A percentile compares a stretch with the other conserved stretches of the same genome.
phyloP scores from a whole-genome alignment of 2,329 filamentous ascomycete genomes.

The Endoconidiophora polonica region DNA sequence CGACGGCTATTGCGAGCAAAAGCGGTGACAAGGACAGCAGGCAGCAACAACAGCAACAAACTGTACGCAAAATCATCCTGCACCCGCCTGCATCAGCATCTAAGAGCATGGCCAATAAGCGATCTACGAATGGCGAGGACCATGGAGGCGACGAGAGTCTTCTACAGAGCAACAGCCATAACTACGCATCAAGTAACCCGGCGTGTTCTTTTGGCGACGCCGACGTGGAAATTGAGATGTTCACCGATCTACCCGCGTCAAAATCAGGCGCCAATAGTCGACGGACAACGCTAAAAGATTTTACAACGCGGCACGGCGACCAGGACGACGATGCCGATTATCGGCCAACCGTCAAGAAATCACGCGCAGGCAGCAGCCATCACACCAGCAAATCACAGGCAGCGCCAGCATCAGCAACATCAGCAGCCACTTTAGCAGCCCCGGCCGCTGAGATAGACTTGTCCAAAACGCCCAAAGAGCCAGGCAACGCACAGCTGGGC shows the following conservation, averaged over 20 bases:
- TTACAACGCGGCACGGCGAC: background rate
- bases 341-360: conserved; percentile 7
- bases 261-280: conserved; percentile 4
- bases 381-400: conserved; percentile 3
- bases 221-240: conserved; percentile 16
- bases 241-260: background rate
- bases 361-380: background rate
- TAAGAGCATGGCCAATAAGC: conserved; percentile 13
- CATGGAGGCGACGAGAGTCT: conserved; percentile 1
- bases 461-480: background rate
- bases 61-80: conserved; percentile 29
- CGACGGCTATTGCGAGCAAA: background rate
- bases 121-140: background rate
- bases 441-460: background rate
- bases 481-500: too few relatives aligned
- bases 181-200: conserved; percentile 16
- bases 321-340: conserved; percentile 8
- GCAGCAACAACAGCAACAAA: conserved; percentile 10
- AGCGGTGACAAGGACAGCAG: background rate
- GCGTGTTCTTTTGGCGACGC: background rate
- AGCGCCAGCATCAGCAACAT: conserved; percentile 11
- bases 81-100: conserved; percentile 22
- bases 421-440: conserved; percentile 16
- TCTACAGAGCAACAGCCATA: too few relatives aligned
- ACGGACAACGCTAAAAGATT: background rate